A percentile compares a stretch with the other conserved stretches of the same genome.
Conservation (phyloP, 148 eudicot species). For the Heliamphora exappendiculata region DNA sequence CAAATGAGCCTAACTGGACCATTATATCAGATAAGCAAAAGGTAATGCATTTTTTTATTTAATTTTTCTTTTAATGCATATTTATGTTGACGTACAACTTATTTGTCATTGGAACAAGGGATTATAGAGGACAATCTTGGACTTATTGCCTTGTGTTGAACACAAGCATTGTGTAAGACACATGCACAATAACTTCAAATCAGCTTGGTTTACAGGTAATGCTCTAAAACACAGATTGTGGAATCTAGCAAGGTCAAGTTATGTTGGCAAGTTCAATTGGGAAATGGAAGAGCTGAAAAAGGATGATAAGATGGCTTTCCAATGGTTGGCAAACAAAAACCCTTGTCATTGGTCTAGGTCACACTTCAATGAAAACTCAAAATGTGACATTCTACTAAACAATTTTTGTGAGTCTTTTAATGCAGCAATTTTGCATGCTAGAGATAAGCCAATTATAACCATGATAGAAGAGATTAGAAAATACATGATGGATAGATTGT, state of each 20-base stretch:
- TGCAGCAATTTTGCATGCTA: no score
- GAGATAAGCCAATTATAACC: no score
- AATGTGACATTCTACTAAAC: background rate
- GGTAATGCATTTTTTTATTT: background rate
- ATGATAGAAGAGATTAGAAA: no score
- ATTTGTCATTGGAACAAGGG: no score
- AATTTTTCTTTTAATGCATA: background rate
- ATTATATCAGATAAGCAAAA: background rate
- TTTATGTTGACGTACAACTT: no score
- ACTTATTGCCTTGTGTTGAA: background rate
- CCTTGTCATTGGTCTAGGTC: background rate
- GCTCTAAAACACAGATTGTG: background rate
- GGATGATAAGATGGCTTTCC: background rate
- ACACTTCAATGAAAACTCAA: background rate
- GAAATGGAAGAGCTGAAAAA: background rate
- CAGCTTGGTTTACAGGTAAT: background rate
- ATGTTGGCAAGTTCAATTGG: background rate
- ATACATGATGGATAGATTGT: no score
- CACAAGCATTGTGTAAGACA: background rate
- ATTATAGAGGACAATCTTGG: background rate
- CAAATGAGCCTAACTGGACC: background rate
- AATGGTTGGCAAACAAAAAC: background rate
- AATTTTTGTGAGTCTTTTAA: background rate
- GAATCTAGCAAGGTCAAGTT: background rate
- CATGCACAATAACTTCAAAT: background rate